Conservation (phyloP, 1,139 yeast species). For the Zygosaccharomyces sapae region DNA sequence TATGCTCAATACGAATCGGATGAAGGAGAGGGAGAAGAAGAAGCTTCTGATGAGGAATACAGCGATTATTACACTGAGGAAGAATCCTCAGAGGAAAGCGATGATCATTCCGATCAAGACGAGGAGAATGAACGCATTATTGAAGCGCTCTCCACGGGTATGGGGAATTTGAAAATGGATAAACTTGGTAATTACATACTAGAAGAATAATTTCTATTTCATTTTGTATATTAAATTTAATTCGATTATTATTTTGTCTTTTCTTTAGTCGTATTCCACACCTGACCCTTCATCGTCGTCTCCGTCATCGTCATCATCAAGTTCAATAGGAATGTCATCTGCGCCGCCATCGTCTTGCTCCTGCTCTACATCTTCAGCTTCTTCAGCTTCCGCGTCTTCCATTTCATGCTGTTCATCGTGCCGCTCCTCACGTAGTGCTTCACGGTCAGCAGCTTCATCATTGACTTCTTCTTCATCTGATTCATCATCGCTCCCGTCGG, state of each 20-base stretch:
- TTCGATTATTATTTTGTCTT: no score
- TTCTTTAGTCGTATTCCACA: conserved; percentile 39
- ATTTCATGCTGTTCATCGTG: conserved; percentile 23
- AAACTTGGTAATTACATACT: conserved; percentile 74
- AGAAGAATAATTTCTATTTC: conserved; percentile 43
- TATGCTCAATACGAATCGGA: conserved; percentile 37
- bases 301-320: conserved; percentile 38
- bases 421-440: conserved; percentile 28
- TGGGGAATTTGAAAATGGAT: conserved; percentile 64
- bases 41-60: conserved; percentile 34
- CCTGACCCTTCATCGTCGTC: conserved; percentile 43
- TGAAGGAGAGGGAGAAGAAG: conserved; percentile 30
- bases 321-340: conserved; percentile 27
- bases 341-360: conserved; percentile 26
- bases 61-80: conserved; percentile 34
- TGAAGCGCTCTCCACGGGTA: conserved; percentile 61
- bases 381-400: conserved; percentile 29
- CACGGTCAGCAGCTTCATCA: conserved; percentile 17
- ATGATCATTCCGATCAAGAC: conserved; percentile 38
- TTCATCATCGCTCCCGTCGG: conserved; percentile 40
- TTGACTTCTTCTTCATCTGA: conserved; percentile 36
- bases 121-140: conserved; percentile 71
- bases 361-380: conserved; percentile 27
- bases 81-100: conserved; percentile 37
- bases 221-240: neutral